Percentiles rank a stretch among this genome's conserved stretches.
These are phyloP conservation scores for Penicillium maclennaniae DNA, from an alignment of 495 filamentous ascomycete species.

Conservation along the genomic window DNA sequence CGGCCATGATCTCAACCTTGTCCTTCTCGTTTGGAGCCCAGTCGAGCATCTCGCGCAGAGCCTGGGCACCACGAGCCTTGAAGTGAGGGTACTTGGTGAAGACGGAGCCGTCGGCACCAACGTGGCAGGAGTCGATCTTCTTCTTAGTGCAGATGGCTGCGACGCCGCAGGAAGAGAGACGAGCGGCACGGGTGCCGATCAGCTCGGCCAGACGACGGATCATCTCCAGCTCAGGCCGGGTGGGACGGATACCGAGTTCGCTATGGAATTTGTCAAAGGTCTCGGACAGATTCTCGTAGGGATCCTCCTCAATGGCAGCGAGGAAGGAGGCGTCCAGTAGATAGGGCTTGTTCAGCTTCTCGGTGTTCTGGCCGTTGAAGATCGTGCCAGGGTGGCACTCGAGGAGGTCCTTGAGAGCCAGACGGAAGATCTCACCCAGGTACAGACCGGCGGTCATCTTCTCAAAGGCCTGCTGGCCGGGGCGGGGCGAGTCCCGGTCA, in stretches of 20 bases:
- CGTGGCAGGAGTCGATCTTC: constrained; percentile 79
- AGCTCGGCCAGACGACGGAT: constrained; percentile 83
- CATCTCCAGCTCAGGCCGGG: constrained; percentile 75
- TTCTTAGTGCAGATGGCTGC: constrained; percentile 97
- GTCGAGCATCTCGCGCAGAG: constrained; percentile 89
- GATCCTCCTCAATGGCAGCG: constrained; percentile 93
- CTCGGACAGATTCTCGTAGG: constrained; percentile 88
- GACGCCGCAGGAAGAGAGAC: constrained; percentile 88
- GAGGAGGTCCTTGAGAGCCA: constrained; percentile 81
- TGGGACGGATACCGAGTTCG: constrained; percentile 65
- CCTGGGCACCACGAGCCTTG: constrained; percentile 82
- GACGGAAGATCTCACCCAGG: constrained; percentile 90
- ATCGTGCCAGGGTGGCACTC: constrained; percentile 71
- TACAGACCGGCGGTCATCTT: constrained; percentile 98
- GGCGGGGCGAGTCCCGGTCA: constrained; percentile 88
- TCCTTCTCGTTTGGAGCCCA: constrained; percentile 79
- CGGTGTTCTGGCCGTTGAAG: constrained; percentile 79
- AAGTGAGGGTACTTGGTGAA: constrained; percentile 99
- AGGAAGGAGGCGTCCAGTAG: constrained; percentile 88
- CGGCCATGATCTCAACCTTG: constrained; percentile 77
- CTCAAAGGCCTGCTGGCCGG: constrained; percentile 93
- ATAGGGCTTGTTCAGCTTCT: constrained; percentile 75
- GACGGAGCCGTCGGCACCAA: constrained; percentile 91
- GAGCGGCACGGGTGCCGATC: constrained; percentile 90
- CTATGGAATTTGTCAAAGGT: constrained; percentile 74